Evolutionary conservation across 768 basidiomycete species (phyloP), one percentile per base, ranked within the genome.

Genomic region (Xerocomellus dryophilus): DNA sequence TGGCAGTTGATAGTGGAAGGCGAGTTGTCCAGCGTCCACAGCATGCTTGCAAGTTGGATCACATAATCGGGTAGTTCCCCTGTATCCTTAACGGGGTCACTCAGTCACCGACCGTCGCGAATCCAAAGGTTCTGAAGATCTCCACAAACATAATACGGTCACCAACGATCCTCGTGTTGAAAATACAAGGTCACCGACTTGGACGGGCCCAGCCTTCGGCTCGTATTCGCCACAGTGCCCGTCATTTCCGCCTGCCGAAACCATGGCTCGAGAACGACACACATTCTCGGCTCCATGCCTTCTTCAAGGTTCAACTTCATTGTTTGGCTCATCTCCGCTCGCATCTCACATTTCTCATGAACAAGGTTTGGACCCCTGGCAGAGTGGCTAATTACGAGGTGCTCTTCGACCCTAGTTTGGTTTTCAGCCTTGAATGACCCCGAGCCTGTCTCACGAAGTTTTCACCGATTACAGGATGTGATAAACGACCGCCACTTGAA

Each of bases 41-140:
- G 27, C 27, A 29, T 3, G 7, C 7, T 21, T 15, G 23, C 23
- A 2, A 4, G 14, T 5, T 18, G 46, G 51, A 56, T 57, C 52
- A 61, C 59, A 57, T 61, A 41, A 57, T 53, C 57, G 31, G n/a
- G n/a, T 11, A 7, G 2, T 9, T 31, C 31, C 31, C 4, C 31
- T 31, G 25, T 5, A 27, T 27, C 25, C n/a, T n/a, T n/a, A n/a
- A n/a, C n/a, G n/a, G n/a, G n/a, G n/a, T n/a, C n/a, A n/a, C n/a
- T n/a, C n/a, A n/a, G n/a, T n/a, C n/a, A n/a, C n/a, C n/a, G n/a
- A n/a, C 25, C 25, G 25, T 6, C 25, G 25, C 25, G 25, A 25
- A 25, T 25, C 25, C 25, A 4, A 25, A 25, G 25, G 5, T 5
- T 25, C 25, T 5, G 25, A 29, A 5, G 27, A 29, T 29, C 29